Base-by-base conservation (phyloP, 2,329 filamentous ascomycete species). In the Phyllosticta paracitricarpa region DNA sequence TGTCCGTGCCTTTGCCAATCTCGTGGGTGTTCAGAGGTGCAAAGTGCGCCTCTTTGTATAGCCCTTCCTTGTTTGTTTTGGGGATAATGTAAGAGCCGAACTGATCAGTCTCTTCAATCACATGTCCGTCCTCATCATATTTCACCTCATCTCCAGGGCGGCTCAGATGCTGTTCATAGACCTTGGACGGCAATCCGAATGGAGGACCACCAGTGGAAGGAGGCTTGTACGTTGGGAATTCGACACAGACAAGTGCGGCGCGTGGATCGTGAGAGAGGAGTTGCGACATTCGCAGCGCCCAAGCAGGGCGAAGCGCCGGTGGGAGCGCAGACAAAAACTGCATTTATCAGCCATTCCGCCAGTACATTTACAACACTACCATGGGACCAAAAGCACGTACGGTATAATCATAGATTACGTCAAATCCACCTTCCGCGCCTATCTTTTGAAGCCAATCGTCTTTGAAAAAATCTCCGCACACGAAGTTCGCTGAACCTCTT, bases 211-310 rank as follows among this genome's bases (percentile, higher is more conserved):
- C 80, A 9, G 81, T 78, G 10, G 78, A 78, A 9, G 86, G 81
- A 52, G 84, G 79, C 71, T 92, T 94, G 64, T 83, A 81, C 1
- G 87, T 84, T 9, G 91, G 91, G 71, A 88, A 95, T 71, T 96
- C 90, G 64, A 96, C 81, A 73, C 84, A 86, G 56, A 87, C 77
- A 59, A 87, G 75, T 56, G 77, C 74, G 5, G 83, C 83, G 2
- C 71, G 72, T 1, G 78, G 73, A 28, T 58, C 60, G 26, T 53
- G 52, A 14, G 79, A 73, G 10, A 87, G 77, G 7, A 87, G 75
- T 60, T 81, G 73, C 4, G 76, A 77, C 70, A 83, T 81, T 22
- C 82, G 78, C 17, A 76, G 72, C 2, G 84, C 80, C 84, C 84
- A 87, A 25, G 73, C 68, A 0, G 83, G 79, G n/a, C 84, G 78